Evolutionary conservation across 768 basidiomycete genomes (phyloP).

Genomic region (Kwoniella shandongensis): DNA sequence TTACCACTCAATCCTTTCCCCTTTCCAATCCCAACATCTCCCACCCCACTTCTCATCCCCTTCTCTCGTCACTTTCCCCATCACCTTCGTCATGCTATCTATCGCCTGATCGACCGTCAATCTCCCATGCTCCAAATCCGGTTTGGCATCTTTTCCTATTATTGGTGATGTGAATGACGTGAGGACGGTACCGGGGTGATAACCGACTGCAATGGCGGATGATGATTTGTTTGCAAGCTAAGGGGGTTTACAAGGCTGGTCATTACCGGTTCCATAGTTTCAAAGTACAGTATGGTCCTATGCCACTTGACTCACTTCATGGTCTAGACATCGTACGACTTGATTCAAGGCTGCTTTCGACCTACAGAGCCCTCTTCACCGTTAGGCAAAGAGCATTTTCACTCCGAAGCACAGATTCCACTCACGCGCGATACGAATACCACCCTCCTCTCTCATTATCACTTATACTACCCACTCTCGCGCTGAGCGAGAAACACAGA

Average conservation of each 20-base stretch:
- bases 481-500: constrained; percentile 53
- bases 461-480: constrained; percentile 55
- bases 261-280: not conserved
- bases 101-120: constrained; percentile 51
- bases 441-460: constrained; percentile 55
- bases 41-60: constrained; percentile 36
- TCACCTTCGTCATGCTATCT: constrained; percentile 39
- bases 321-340: constrained; percentile 53
- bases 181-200: constrained; percentile 53
- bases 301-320: constrained; percentile 47
- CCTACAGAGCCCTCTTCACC: too few species aligned
- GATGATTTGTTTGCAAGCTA: constrained; percentile 50
- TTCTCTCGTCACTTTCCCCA: constrained; percentile 35
- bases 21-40: constrained; percentile 51
- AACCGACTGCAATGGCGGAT: constrained; percentile 51
- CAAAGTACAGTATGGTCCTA: not conserved
- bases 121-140: constrained; percentile 50
- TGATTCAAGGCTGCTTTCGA: constrained; percentile 57
- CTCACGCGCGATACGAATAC: constrained; percentile 51
- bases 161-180: constrained; percentile 49
- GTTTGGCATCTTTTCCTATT: constrained; percentile 39
- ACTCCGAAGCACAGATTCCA: too few species aligned
- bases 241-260: not conserved
- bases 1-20: constrained; percentile 47
- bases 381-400: too few species aligned